Evolutionary conservation across 2,329 filamentous ascomycete genomes (phyloP), one percentile per base, ranked within the genome.

Genomic region (Pseudogymnoascus sp.): DNA sequence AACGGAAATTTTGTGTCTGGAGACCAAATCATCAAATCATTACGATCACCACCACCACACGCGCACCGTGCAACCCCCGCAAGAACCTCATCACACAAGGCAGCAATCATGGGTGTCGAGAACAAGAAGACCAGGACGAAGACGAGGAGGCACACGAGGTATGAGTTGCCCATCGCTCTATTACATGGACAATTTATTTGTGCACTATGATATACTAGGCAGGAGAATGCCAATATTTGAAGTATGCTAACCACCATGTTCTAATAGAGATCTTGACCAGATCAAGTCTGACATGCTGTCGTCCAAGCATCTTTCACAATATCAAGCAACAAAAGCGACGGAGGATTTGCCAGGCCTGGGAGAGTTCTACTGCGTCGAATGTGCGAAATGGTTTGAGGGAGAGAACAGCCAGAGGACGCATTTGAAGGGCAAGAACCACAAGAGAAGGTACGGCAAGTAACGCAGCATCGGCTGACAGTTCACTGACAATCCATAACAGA

Each of bases 321-420:
- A 88, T 81, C 89, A 92, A 73, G 83, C 86, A 60, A 85, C 87
- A 46, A 96, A 96, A 73, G 85, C 89, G 5, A 78, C 84, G 21
- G 93, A 97, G 73, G 95, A 97, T 71, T 82, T 97, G 37, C 95
- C 95, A 2, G 93, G 87, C 0, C 81, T 97, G 59, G 95, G 95
- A 25, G 82, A 86, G 70, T 88, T 88, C 74, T 97, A 97, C 77
- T 99, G 95, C 76, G 81, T 89, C 14, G 90, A 96, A 76, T 99
- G 95, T 76, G 89, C 95, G 67, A 97, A 96, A 79, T 97, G 91
- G 89, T 97, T 96, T 75, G 93, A 97, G 75, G 89, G 87, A 60
- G 89, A 95, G 68, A 76, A 83, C 70, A 96, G 90, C 70, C 79
- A 96, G 64, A 80, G 82, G 37, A 81, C 84, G 28, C 95, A 99